These are phyloP conservation scores for Cyclostephanos tholiformis DNA, from an alignment of 108 stramenopile genomes.

Conservation along the genomic window DNA sequence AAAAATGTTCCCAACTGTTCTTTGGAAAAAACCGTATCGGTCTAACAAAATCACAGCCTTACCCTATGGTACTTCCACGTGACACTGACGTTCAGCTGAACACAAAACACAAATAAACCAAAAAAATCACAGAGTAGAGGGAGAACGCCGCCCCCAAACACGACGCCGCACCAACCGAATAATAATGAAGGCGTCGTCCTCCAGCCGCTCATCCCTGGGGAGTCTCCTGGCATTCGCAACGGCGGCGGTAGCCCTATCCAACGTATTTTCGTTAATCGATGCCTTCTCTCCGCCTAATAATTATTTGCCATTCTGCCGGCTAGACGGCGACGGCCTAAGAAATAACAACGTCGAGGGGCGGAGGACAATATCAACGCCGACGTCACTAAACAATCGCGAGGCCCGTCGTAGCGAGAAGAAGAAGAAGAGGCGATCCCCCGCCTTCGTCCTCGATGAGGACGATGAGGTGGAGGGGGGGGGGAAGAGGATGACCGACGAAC, in stretches of 20 bases:
- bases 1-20: too few relatives aligned
- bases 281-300: neutral
- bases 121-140: too few relatives aligned
- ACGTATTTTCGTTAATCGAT: neutral
- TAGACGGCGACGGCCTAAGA: too few relatives aligned
- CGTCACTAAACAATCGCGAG: constrained; percentile 31
- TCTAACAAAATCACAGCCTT: too few relatives aligned
- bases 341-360: neutral
- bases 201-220: neutral
- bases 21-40: too few relatives aligned
- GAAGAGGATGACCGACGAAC: constrained; percentile 5
- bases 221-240: constrained; percentile 9
- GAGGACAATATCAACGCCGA: neutral
- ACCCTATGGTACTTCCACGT: too few relatives aligned
- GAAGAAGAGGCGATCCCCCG: constrained; percentile 26
- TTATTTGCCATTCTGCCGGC: constrained; percentile 1
- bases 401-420: constrained; percentile 34
- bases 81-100: too few relatives aligned
- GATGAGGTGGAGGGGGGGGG: constrained; percentile 15
- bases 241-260: constrained; percentile 9
- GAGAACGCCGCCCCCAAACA: too few relatives aligned
- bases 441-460: constrained; percentile 19
- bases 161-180: neutral
- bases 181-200: constrained; percentile 1
- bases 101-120: too few relatives aligned